A percentile compares a stretch with the other conserved stretches of the same genome.
phyloP scores from a whole-genome alignment of 495 filamentous ascomycete genomes.

The Mytilinidion resinicola region DNA sequence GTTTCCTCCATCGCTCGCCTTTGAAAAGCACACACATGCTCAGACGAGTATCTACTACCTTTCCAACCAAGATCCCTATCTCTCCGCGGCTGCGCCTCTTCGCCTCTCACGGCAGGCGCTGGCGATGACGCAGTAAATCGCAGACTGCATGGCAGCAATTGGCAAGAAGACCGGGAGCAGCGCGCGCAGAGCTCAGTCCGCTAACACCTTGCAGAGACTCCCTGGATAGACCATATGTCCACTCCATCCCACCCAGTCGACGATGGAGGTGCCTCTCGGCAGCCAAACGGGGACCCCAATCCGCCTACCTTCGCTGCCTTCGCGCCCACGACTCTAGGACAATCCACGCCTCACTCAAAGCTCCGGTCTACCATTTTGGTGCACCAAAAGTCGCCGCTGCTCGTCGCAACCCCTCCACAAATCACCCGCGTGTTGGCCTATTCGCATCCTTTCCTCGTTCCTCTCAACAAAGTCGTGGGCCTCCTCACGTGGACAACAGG shows the following conservation, averaged over 20 bases:
- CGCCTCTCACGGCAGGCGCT: background rate
- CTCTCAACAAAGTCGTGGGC: conserved; percentile 74
- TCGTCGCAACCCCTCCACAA: conserved; percentile 88
- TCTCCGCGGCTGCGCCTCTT: too few species aligned
- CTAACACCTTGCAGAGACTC: conserved; percentile 22
- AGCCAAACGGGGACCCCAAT: conserved; percentile 42
- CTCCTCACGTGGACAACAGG: conserved; percentile 87
- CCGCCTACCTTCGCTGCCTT: conserved; percentile 79
- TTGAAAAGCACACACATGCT: too few species aligned
- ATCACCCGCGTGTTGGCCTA: conserved; percentile 89
- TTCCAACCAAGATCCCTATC: too few species aligned
- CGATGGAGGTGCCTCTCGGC: conserved; percentile 19
- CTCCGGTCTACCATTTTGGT: conserved; percentile 87
- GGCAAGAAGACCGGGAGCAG: conserved; percentile 14
- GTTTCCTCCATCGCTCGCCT: too few species aligned
- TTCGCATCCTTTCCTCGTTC: conserved; percentile 85
- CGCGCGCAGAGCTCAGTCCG: background rate
- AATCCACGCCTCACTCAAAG: conserved; percentile 61
- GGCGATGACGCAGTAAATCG: conserved; percentile 21
- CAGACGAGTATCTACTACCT: too few species aligned
- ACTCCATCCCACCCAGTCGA: conserved; percentile 32
- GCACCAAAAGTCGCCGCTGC: conserved; percentile 88
- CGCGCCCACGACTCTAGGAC: conserved; percentile 70
- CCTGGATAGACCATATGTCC: conserved; percentile 30
- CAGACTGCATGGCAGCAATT: conserved; percentile 29